Base-by-base conservation (phyloP, 2,329 filamentous ascomycete species). In the Neonectria sp. region DNA sequence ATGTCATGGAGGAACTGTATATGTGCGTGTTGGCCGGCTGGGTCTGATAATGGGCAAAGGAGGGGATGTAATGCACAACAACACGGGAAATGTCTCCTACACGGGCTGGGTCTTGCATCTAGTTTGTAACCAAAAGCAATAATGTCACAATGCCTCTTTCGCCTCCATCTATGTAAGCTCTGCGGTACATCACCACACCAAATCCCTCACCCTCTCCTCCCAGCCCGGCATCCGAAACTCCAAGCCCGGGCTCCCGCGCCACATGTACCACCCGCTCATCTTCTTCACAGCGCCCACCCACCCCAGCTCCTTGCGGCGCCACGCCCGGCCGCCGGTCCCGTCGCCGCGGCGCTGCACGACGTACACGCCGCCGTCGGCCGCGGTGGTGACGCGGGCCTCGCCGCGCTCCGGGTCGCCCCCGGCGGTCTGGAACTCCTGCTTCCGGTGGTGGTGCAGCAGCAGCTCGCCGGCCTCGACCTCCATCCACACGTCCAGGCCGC, bases 221-320 rank as follows among this genome's bases (percentile, higher is more conserved):
- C 73, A 71, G 1, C 69, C 73, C 2, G 76, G 76, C 72, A 71
- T 76, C 40, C 68, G 53, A 51, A 77, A 78, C 49, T 73, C 70
- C 48, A 77, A 29, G 4, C 75, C 70, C 21, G 72, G 73, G 49
- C 68, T 75, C n/a, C 76, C 75, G 31, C 71, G 73, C 73, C 67
- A 74, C 5, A 73, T 53, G 51, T 81, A 81, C 68, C 79, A 80
- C 56, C 80, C 78, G 45, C 81, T 75, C 33, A 84, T 80, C 61
- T 80, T 80, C 78, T 82, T 83, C 37, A 81, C 77, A 0, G 85
- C 85, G 2, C 85, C 85, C 24, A 68, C 57, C 85, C 85, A 87
- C 1, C 85, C 85, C 9, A 87, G 71, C 75, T 82, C 76, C 59
- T 80, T 76, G 60, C 79, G 82, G 55, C 77, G 79, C 84, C 85